These are phyloP conservation scores for Starmera dryadoides DNA, from an alignment of 805 yeast genomes.

Conservation along the genomic window DNA sequence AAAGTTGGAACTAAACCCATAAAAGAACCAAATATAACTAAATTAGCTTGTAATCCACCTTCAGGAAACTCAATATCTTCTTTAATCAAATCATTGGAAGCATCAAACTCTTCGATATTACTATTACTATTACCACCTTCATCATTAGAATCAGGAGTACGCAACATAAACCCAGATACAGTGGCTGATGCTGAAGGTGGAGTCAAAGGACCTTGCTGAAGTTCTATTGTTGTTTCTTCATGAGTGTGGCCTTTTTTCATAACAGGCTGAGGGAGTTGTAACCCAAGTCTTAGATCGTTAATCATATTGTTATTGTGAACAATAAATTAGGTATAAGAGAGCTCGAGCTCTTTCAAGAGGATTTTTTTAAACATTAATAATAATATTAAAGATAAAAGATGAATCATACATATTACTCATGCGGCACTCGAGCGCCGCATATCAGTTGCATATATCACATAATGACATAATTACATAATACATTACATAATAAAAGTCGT, in stretches of 20 bases:
- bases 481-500: too few relatives aligned
- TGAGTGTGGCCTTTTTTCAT: neutral
- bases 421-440: too few relatives aligned
- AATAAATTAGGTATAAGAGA: too few relatives aligned
- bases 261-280: neutral
- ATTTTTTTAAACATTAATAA: too few relatives aligned
- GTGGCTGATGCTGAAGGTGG: neutral
- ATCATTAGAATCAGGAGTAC: neutral
- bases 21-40: constrained; percentile 49
- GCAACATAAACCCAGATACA: neutral
- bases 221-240: neutral
- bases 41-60: constrained; percentile 49
- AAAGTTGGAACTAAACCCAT: constrained; percentile 46
- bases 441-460: too few relatives aligned
- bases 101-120: neutral
- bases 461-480: too few relatives aligned
- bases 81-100: neutral
- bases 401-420: too few relatives aligned
- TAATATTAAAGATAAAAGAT: too few relatives aligned
- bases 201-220: neutral
- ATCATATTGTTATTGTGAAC: too few relatives aligned
- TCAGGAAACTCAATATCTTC: constrained; percentile 27
- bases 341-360: too few relatives aligned
- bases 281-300: neutral
- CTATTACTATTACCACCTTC: neutral